Evolutionary conservation across 108 stramenopile species (phyloP).

Genomic region (Nannochloropsis gaditana): DNA sequence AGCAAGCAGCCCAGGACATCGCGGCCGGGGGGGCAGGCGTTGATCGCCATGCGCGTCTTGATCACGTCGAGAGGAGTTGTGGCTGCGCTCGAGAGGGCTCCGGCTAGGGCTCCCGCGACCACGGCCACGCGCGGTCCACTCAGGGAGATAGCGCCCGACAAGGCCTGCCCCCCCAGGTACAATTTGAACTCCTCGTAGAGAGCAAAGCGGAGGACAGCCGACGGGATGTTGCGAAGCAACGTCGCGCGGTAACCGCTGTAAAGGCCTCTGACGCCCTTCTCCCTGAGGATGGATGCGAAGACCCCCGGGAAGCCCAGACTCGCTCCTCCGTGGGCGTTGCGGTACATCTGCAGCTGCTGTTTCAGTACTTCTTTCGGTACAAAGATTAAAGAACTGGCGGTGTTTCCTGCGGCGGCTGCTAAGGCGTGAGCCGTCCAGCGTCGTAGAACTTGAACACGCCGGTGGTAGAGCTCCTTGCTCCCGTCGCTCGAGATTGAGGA

Average conservation of each 20-base stretch:
- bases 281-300: slow-evolving; percentile 30
- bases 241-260: slow-evolving; percentile 62
- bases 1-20: slow-evolving; percentile 29
- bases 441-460: neutral
- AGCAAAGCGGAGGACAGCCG: slow-evolving; percentile 61
- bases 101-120: slow-evolving; percentile 62
- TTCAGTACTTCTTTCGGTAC: slow-evolving; percentile 71
- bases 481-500: neutral
- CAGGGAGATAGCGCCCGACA: slow-evolving; percentile 6
- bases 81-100: slow-evolving; percentile 55
- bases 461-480: neutral
- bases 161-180: slow-evolving; percentile 5
- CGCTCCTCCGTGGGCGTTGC: slow-evolving; percentile 35
- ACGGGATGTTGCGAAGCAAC: slow-evolving; percentile 64
- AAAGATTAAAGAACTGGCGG: slow-evolving; percentile 60
- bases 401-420: slow-evolving; percentile 66
- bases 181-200: slow-evolving; percentile 65
- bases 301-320: slow-evolving; percentile 23
- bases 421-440: slow-evolving; percentile 56
- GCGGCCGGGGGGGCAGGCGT: slow-evolving; percentile 19
- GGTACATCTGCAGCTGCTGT: slow-evolving; percentile 59
- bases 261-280: slow-evolving; percentile 58
- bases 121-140: neutral
- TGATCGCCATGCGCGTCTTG: slow-evolving; percentile 56
- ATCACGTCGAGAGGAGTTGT: slow-evolving; percentile 69